Evolutionary conservation across 148 eudicot species (phyloP), one percentile per base, ranked within the genome.

Genomic region (Cornus florida): DNA sequence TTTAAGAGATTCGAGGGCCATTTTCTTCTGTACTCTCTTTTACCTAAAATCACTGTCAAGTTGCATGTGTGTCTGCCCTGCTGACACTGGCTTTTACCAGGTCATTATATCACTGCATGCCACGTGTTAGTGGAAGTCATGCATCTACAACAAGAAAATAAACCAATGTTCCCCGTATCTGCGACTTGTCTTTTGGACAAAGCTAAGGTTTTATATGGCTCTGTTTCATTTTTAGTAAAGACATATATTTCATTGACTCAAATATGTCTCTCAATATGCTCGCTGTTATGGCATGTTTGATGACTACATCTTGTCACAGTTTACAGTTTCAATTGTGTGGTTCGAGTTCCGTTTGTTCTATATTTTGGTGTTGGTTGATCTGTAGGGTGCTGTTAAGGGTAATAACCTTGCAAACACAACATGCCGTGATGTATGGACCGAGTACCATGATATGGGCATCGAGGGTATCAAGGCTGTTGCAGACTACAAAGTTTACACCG

Each of bases 351-450:
- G 33, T 69, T 31, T n/a, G 38, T 9, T 66, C 19, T 78, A 33
- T 60, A 56, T 32, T 60, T 66, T 56, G 48, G 68, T 28, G 14
- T 68, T 62, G 62, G 10, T 69, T 59, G 38, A 75, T 65, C 65
- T 84, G 71, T 67, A 96, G 99, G 97, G 84, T 82, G 98, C 98
- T 79, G 77, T 81, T 32, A 96, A 91, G 86, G 99, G 99, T 38
- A 90, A 77, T 68, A 91, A 84, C 76, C 56, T 86, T 72, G 97
- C 94, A 60, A 96, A 96, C 86, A 82, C 80, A 19, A 86, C 97
- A 48, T 92, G 97, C 56, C 82, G 91, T 31, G 95, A 86, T 87
- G 91, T 91, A 53, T 94, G 98, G 98, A 90, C 90, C 14, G 98
- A 94, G 81, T 94, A 94, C 78, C 92, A 90, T 82, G 98, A 94